Evolutionary conservation across 1,284 basidiomycete species (phyloP), one percentile per base, ranked within the genome.

Genomic region (Boletus semigastroideus): DNA sequence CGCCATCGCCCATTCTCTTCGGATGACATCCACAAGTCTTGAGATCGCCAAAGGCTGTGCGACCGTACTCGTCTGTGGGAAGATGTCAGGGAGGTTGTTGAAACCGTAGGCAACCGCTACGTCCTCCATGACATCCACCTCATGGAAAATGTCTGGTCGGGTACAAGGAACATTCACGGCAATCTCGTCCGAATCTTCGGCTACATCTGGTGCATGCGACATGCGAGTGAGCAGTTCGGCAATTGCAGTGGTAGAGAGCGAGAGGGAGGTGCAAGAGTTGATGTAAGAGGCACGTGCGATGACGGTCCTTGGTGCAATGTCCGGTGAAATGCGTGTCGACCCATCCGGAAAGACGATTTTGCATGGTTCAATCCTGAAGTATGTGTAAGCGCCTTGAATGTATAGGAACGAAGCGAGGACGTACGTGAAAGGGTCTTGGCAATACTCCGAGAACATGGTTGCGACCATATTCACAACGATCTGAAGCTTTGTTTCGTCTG

Each of bases 101-200:
- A 95, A 99, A 1, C 97, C 97, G 67, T 95, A 98, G 0, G 94
- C 96, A 57, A 99, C 94, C 5, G 97, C 97, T 1, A 90, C 92
- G 62, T 99, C 96, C 69, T 99, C 96, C 87, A 99, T 92, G 63
- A 99, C 82, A 70, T 99, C 96, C 66, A 95, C 98, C 71, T 98
- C 94, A 69, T 99, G 97, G 53, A 99, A 76, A 59, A 99, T 97
- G 67, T 99, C 96, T 1, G 97, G 94, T 42, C 96, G 84, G 12
- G 94, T 98, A 28, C 90, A 80, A 2, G 96, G 96, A 33, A 99
- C 82, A 37, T 83, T 74, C 25, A 99, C 87, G 25, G 83, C 64
- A 20, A 92, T 72, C 62, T 89, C 84, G 59, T 92, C 88, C 0
- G 64, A 70, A 7, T 64, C 63, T 7, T 74, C 56, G 12, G 77